Percentiles rank a stretch among this genome's conserved stretches.
Conservation (phyloP, 2,329 filamentous ascomycete species). For the Stromatinia cepivora region DNA sequence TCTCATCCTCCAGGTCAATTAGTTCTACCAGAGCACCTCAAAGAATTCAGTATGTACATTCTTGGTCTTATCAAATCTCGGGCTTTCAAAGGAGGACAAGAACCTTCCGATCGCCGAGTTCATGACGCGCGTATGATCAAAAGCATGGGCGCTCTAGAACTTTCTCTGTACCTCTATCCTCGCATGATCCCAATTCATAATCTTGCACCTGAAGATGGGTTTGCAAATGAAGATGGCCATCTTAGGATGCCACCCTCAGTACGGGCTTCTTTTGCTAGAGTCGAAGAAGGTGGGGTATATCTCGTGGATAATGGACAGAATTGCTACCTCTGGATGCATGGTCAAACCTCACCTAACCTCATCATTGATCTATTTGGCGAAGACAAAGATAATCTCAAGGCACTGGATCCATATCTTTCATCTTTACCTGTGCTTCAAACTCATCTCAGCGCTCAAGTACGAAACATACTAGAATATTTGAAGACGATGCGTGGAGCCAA, state of each 20-base stretch:
- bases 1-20: constrained; percentile 89
- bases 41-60: constrained; percentile 96
- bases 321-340: constrained; percentile 88
- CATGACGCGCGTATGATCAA: constrained; percentile 91
- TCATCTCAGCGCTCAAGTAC: constrained; percentile 89
- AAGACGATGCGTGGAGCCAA: constrained; percentile 80
- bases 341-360: constrained; percentile 88
- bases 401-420: constrained; percentile 78
- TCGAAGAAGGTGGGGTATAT: constrained; percentile 93
- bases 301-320: constrained; percentile 94
- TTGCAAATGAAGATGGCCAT: constrained; percentile 81
- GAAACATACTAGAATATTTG: constrained; percentile 89
- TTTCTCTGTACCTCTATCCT: constrained; percentile 92
- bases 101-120: constrained; percentile 85
- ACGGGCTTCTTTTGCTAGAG: constrained; percentile 79
- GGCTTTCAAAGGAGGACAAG: constrained; percentile 89
- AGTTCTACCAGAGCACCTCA: constrained; percentile 91
- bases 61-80: constrained; percentile 85
- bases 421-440: constrained; percentile 83
- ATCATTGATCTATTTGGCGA: constrained; percentile 87
- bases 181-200: constrained; percentile 91
- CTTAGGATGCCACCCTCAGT: constrained; percentile 78
- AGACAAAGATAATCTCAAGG: constrained; percentile 67
- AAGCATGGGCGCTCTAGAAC: constrained; percentile 80
- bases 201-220: constrained; percentile 82